phyloP scores from a whole-genome alignment of 2,329 filamentous ascomycete species.

The Fusarium sambucinum region DNA sequence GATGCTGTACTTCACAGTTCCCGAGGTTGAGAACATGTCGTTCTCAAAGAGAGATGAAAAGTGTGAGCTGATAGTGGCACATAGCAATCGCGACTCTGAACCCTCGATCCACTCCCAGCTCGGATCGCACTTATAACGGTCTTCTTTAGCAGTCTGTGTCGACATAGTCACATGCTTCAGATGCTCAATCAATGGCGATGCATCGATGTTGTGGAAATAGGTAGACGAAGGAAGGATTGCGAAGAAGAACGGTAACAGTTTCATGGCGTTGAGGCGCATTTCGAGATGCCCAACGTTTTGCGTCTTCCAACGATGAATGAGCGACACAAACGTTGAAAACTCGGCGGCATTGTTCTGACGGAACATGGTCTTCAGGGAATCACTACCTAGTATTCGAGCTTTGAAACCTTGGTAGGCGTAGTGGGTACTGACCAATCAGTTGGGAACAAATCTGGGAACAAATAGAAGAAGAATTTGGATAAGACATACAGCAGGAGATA shows the following conservation, averaged over 20 bases:
- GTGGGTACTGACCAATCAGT: slow-evolving; percentile 28
- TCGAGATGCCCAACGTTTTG: slow-evolving; percentile 38
- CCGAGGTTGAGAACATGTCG: background rate
- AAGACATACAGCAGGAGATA: slow-evolving; percentile 39
- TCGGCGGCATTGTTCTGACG: slow-evolving; percentile 7
- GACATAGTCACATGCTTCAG: slow-evolving; percentile 26
- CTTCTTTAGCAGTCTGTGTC: background rate
- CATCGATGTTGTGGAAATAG: slow-evolving; percentile 32
- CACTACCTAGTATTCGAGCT: slow-evolving; percentile 34
- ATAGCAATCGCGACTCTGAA: slow-evolving; percentile 35
- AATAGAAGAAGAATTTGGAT: fast-evolving
- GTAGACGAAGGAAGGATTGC: background rate
- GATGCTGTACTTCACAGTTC: background rate
- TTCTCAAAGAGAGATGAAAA: slow-evolving; percentile 29
- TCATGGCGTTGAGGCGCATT: slow-evolving; percentile 30
- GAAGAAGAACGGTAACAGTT: slow-evolving; percentile 39
- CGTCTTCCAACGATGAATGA: slow-evolving; percentile 37
- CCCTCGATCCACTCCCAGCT: slow-evolving; percentile 42
- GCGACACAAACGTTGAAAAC: slow-evolving; percentile 29
- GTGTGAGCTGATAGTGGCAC: slow-evolving; percentile 32
- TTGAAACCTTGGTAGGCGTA: slow-evolving; percentile 41
- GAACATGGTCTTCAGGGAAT: slow-evolving; percentile 20
- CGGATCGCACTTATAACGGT: slow-evolving; percentile 28
- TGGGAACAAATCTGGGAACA: fast-evolving
- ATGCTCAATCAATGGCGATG: slow-evolving; percentile 20